phyloP scores from a whole-genome alignment of 805 yeast species.

The Wickerhamomyces xylosicus region DNA sequence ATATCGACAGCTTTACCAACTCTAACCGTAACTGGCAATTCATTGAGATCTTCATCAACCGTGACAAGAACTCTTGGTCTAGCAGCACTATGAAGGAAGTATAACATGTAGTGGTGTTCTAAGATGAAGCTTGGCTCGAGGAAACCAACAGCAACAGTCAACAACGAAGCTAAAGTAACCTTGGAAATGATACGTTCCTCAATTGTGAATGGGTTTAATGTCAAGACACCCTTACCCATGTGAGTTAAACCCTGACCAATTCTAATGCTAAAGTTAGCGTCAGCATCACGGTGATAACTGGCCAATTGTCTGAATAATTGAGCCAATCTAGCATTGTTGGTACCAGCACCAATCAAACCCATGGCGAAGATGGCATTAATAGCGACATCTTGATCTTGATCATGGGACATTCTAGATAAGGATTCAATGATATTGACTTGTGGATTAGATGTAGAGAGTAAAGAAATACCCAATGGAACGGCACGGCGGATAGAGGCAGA shows the following conservation, averaged over 20 bases:
- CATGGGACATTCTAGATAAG: conserved; percentile 92
- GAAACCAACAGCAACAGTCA: conserved; percentile 76
- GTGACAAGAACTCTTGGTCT: conserved; percentile 92
- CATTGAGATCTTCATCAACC: conserved; percentile 72
- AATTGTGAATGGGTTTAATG: conserved; percentile 79
- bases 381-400: conserved; percentile 88
- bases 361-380: conserved; percentile 89
- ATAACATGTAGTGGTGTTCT: conserved; percentile 74
- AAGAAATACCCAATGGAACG: conserved; percentile 97
- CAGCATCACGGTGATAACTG: conserved; percentile 85
- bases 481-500: conserved; percentile 83
- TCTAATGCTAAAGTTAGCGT: conserved; percentile 85
- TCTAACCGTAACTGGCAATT: conserved; percentile 89
- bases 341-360: conserved; percentile 99
- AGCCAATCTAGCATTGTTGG: conserved; percentile 95
- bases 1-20: conserved; percentile 99
- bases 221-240: conserved; percentile 91
- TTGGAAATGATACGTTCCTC: conserved; percentile 83
- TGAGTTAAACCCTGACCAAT: conserved; percentile 92
- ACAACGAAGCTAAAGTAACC: conserved; percentile 80
- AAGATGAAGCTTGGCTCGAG: conserved; percentile 82
- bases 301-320: conserved; percentile 93
- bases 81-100: conserved; percentile 77
- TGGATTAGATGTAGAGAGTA: conserved; percentile 87
- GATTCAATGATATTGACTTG: conserved; percentile 97